These are phyloP conservation scores for Misopates orontium DNA, from an alignment of 257 asterid species.

Conservation along the genomic window DNA sequence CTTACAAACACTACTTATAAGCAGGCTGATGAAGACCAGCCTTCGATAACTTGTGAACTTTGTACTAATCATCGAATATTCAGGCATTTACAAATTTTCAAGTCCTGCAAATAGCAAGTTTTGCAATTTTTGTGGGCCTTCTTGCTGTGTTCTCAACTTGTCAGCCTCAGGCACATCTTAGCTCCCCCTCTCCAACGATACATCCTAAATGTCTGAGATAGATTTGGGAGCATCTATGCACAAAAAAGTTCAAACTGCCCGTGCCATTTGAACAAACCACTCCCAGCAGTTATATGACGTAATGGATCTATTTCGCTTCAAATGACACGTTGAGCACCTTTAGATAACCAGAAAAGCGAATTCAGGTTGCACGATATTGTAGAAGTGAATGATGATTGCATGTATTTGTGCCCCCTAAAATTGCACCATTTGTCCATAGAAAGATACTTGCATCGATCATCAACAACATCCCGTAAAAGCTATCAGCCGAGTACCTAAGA, in stretches of 20 bases:
- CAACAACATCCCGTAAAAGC: not conserved
- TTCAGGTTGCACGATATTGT: conserved; percentile 7
- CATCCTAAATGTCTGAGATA: too few relatives aligned
- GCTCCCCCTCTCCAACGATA: too few relatives aligned
- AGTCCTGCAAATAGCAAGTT: not conserved
- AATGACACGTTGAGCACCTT: not conserved
- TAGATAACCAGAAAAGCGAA: not conserved
- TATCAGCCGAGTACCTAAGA: not conserved
- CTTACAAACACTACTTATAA: too few relatives aligned
- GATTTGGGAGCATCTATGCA: too few relatives aligned
- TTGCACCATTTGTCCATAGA: not conserved
- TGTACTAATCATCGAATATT: not conserved
- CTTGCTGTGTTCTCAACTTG: too few relatives aligned
- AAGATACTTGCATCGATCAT: not conserved
- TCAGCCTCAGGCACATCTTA: too few relatives aligned
- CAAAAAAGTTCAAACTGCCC: too few relatives aligned
- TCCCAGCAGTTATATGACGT: not conserved
- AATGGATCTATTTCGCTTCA: not conserved
- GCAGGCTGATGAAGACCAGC: not conserved
- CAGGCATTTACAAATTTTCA: not conserved
- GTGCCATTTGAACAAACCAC: not conserved
- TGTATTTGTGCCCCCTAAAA: too few relatives aligned
- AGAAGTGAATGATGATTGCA: not conserved
- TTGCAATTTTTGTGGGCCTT: too few relatives aligned
- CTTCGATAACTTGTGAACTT: not conserved